phyloP scores from a whole-genome alignment of 495 filamentous ascomycete species.

The Penicillium steckii region DNA sequence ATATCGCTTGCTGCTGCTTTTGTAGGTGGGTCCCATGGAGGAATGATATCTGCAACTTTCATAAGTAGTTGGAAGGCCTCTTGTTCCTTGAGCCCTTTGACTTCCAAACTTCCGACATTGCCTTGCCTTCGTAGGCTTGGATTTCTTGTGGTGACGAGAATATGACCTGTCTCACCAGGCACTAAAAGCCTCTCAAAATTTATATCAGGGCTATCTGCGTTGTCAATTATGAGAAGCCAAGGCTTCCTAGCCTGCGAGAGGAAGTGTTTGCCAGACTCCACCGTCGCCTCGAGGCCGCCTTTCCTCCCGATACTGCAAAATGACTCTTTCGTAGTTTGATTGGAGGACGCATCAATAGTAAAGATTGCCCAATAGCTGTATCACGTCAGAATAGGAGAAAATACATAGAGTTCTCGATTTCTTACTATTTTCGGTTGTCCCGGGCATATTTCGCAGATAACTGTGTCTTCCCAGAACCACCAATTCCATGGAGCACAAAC shows the following conservation, averaged over 20 bases:
- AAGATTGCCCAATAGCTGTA: background rate
- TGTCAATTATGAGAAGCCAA: conserved; percentile 46
- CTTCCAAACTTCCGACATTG: conserved; percentile 23
- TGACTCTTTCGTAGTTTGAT: background rate
- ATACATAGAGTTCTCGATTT: background rate
- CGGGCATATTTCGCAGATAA: conserved; percentile 34
- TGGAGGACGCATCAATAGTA: background rate
- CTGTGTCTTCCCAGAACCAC: conserved; percentile 38
- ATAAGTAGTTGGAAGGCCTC: conserved; percentile 33
- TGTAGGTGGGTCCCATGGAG: conserved; percentile 3
- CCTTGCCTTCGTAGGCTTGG: conserved; percentile 24
- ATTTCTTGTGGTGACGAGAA: conserved; percentile 8
- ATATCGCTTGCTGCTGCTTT: conserved; percentile 18
- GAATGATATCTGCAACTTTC: background rate
- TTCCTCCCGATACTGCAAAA: conserved; percentile 5
- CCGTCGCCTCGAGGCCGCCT: conserved; percentile 2
- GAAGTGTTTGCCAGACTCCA: conserved; percentile 14
- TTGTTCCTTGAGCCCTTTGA: conserved; percentile 27
- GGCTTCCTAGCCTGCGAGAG: conserved; percentile 12
- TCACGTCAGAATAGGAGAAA: background rate
- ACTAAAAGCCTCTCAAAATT: conserved; percentile 23
- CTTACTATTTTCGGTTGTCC: conserved; percentile 21
- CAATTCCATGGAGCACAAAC: conserved; percentile 34
- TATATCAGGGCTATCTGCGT: conserved; percentile 27
- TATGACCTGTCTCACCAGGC: conserved; percentile 28